phyloP scores from a whole-genome alignment of 305 asterid species.

The Plantago lanceolata region DNA sequence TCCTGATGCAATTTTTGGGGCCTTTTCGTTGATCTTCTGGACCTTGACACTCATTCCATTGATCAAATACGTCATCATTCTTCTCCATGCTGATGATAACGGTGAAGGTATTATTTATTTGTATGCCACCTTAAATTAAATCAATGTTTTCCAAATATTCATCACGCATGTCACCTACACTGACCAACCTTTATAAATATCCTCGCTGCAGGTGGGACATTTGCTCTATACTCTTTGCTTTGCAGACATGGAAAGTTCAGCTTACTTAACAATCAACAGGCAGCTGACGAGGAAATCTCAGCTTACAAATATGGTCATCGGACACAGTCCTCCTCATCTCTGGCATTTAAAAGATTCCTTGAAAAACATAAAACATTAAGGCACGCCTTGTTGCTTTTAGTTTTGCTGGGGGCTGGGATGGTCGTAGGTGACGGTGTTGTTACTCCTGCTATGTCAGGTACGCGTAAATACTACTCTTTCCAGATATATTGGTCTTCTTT shows the following conservation, averaged over 20 bases:
- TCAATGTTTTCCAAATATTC: no score
- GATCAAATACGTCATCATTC: conserved; percentile 66
- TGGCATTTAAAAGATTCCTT: conserved; percentile 60
- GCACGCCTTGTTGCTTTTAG: conserved; percentile 67
- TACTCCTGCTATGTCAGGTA: conserved; percentile 33
- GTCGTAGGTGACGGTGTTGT: conserved; percentile 30
- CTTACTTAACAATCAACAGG: conserved; percentile 93
- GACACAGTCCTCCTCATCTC: conserved; percentile 51
- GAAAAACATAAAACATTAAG: conserved; percentile 71
- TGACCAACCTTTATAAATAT: conserved; percentile 8
- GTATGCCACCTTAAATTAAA: conserved; percentile 10
- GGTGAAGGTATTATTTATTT: conserved; percentile 79
- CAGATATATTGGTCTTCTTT: no score
- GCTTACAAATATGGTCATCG: conserved; percentile 67
- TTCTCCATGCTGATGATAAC: conserved; percentile 79
- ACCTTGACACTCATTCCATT: conserved; percentile 80
- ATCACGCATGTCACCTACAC: background rate
- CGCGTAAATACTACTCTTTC: background rate
- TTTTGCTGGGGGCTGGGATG: conserved; percentile 59
- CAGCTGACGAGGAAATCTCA: conserved; percentile 91
- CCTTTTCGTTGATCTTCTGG: conserved; percentile 91
- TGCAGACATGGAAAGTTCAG: conserved; percentile 91
- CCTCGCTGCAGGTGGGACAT: conserved; percentile 72
- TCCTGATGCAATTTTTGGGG: conserved; percentile 75
- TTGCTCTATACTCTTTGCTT: conserved; percentile 87